Conservation (phyloP, 2,329 filamentous ascomycete species). For the Hymenoscyphus fructigenus region DNA sequence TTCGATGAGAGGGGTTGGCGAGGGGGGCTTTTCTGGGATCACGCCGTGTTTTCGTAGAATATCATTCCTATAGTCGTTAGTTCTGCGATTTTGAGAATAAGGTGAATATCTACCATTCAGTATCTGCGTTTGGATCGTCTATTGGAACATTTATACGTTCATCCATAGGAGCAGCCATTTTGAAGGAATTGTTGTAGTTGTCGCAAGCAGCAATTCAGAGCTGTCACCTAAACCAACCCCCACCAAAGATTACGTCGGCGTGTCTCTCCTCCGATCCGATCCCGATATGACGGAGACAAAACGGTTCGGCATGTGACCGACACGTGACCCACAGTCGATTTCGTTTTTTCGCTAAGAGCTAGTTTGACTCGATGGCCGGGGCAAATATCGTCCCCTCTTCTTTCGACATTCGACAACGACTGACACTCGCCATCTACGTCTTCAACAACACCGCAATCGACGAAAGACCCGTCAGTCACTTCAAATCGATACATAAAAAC, state of each 20-base stretch:
- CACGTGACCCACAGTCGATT: conserved; percentile 20
- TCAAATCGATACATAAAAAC: conserved; percentile 36
- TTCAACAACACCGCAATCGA: conserved; percentile 31
- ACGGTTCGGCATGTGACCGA: neutral
- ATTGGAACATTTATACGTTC: conserved; percentile 77
- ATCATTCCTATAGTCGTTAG: conserved; percentile 72
- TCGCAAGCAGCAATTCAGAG: conserved; percentile 1
- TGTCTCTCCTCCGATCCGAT: neutral
- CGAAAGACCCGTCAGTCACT: conserved; percentile 39
- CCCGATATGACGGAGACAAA: neutral
- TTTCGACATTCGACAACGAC: conserved; percentile 37
- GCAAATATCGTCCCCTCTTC: conserved; percentile 14
- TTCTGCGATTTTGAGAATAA: neutral
- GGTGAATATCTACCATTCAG: conserved; percentile 72
- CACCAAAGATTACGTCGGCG: neutral
- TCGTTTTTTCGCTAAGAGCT: conserved; percentile 7
- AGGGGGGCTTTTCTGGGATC: conserved; percentile 96
- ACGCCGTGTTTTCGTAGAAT: conserved; percentile 95
- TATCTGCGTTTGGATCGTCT: conserved; percentile 94
- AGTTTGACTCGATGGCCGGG: neutral
- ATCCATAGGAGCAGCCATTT: conserved; percentile 62
- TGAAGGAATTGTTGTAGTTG: conserved; percentile 11
- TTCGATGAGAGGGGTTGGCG: conserved; percentile 92
- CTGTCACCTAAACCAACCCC: neutral
- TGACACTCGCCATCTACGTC: conserved; percentile 39